Evolutionary conservation across 2,329 filamentous ascomycete species (phyloP), one percentile per base, ranked within the genome.

Genomic region (Colletotrichum sp.): DNA sequence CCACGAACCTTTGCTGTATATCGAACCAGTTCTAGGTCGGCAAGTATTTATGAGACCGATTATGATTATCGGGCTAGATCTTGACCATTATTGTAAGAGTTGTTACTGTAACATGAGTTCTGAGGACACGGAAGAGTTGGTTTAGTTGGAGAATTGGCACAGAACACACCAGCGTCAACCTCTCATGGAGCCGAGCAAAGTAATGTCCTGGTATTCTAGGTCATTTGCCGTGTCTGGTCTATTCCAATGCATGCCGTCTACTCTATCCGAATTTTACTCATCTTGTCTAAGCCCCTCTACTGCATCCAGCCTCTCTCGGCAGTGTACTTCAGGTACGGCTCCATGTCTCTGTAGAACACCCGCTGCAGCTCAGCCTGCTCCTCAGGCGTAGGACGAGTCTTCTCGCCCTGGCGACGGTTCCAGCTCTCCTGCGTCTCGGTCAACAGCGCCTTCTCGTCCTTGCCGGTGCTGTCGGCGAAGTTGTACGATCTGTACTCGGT

Each of bases 401-500:
- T 79, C 48, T 83, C 84, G 30, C 88, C 88, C 30, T 85, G 81
- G 43, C 90, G 85, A 67, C 85, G 83, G 28, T 82, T 79, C 85
- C 87, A 88, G 81, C 89, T 91, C 77, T 85, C 83, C 15, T 83
- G 78, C 10, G 88, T 90, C 83, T 92, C 90, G 63, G 81, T 80
- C 12, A 92, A 79, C 3, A 82, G 81, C 5, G 89, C 90, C 26
- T 88, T 83, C 4, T 84, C 82, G 72, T 93, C 90, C 21, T 85
- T 82, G 68, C 90, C 88, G 1, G 83, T 84, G 13, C 87, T 82
- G 52, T 92, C 89, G 30, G 84, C 87, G 81, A 95, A 95, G 64
- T 88, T 86, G 82, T 93, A 96, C 7, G 92, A 92, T 74, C 94
- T 91, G 82, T 88, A 93, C 84, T 96, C 94, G 68, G 93, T 93